Evolutionary conservation across 106 monocot species (phyloP).

Genomic region (Dendrobium chrysotoxum): DNA sequence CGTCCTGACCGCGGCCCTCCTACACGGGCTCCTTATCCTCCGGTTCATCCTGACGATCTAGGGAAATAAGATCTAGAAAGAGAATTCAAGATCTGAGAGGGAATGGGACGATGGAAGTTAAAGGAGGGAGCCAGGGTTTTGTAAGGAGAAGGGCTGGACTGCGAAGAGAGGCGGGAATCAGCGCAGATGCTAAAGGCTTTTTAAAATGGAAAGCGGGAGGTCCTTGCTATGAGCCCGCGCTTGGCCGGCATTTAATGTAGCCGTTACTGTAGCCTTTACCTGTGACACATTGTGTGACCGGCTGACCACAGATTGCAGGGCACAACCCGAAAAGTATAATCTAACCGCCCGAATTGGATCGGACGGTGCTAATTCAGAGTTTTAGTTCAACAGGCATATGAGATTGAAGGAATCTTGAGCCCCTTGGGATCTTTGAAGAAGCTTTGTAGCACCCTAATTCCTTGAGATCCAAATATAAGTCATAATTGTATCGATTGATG

Average conservation of each 20-base stretch:
- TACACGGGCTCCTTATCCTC: not conserved
- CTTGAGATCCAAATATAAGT: too few species aligned
- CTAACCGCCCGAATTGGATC: too few species aligned
- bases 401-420: too few species aligned
- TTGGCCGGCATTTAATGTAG: not conserved
- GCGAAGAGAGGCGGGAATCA: not conserved
- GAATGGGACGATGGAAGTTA: not conserved
- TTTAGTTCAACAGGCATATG: too few species aligned
- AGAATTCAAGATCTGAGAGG: not conserved
- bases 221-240: not conserved
- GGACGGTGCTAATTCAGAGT: too few species aligned
- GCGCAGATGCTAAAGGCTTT: not conserved
- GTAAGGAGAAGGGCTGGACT: not conserved
- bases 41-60: not conserved
- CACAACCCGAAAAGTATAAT: too few species aligned
- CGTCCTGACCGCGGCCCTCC: not conserved
- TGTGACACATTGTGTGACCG: too few species aligned
- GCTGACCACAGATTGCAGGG: too few species aligned
- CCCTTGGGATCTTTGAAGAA: too few species aligned
- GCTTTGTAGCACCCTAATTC: too few species aligned
- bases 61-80: not conserved
- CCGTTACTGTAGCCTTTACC: not conserved
- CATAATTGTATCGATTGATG: too few species aligned
- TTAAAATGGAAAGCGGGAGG: conserved; percentile 12
- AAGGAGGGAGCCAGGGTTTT: not conserved